These are phyloP conservation scores for Hirsutella rhossiliensis DNA, from an alignment of 2,329 filamentous ascomycete species.

Conservation along the genomic window DNA sequence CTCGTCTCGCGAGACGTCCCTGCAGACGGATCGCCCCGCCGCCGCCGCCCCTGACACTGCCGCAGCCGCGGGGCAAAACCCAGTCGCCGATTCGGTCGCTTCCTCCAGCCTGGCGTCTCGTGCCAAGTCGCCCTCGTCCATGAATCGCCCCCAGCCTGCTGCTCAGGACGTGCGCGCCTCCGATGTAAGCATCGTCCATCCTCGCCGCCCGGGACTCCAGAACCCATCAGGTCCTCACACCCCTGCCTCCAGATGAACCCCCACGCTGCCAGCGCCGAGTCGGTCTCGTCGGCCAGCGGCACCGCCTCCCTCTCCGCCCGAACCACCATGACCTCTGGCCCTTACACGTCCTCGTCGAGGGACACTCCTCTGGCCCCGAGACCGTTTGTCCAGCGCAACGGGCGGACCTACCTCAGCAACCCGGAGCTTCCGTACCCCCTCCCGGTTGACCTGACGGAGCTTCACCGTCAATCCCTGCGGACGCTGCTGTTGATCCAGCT, in stretches of 20 bases:
- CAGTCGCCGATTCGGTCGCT: not conserved
- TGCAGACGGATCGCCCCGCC: slow-evolving; percentile 16
- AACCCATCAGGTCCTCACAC: slow-evolving; percentile 4
- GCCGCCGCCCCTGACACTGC: slow-evolving; percentile 9
- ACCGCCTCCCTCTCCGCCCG: slow-evolving; percentile 28
- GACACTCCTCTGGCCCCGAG: slow-evolving; percentile 27
- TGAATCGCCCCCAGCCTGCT: slow-evolving; percentile 1
- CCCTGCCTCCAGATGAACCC: slow-evolving; percentile 17
- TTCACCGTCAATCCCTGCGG: slow-evolving; percentile 76
- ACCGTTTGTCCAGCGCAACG: slow-evolving; percentile 62
- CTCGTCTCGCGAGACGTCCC: slow-evolving; percentile 10
- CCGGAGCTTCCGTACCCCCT: slow-evolving; percentile 64
- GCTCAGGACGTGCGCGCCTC: slow-evolving; percentile 4
- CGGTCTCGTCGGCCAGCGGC: slow-evolving; percentile 33
- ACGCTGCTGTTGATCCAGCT: slow-evolving; percentile 73
- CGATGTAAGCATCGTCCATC: slow-evolving; percentile 3
- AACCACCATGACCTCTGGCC: slow-evolving; percentile 38
- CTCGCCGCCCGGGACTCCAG: not conserved
- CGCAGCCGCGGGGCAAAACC: slow-evolving; percentile 3
- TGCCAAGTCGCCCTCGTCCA: slow-evolving; percentile 2
- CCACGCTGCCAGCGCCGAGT: slow-evolving; percentile 28
- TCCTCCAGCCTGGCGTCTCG: not conserved
- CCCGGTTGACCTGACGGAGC: slow-evolving; percentile 74
- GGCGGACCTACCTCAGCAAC: slow-evolving; percentile 73
- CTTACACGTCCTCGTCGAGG: slow-evolving; percentile 21